A percentile compares a stretch with the other conserved stretches of the same genome.
phyloP scores from a whole-genome alignment of 495 filamentous ascomycete genomes.

The Jackrogersella minutella region DNA sequence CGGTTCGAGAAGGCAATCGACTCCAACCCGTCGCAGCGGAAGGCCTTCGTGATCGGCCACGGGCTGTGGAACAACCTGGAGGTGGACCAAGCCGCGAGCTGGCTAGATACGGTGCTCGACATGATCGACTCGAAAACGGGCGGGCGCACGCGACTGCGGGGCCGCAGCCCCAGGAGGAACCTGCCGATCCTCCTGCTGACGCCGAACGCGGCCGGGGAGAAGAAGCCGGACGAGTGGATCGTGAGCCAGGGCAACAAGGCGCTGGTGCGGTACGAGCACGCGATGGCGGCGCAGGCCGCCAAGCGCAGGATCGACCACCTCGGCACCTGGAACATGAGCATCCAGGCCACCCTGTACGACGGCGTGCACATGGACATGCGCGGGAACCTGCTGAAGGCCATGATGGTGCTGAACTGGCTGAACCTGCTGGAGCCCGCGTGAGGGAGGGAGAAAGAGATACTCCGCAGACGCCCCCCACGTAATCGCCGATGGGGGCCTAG shows the following conservation, averaged over 20 bases:
- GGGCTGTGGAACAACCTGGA: constrained; percentile 63
- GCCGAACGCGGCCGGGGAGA: constrained; percentile 61
- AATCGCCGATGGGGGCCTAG: constrained; percentile 12
- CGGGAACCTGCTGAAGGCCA: constrained; percentile 62
- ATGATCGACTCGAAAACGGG: constrained; percentile 41
- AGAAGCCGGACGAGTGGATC: constrained; percentile 62
- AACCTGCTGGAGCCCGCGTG: constrained; percentile 45
- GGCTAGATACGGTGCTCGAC: constrained; percentile 53
- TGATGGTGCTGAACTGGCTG: constrained; percentile 66
- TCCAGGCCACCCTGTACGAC: constrained; percentile 61
- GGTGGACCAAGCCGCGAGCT: constrained; percentile 53
- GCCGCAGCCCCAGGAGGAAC: constrained; percentile 29
- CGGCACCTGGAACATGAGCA: constrained; percentile 64
- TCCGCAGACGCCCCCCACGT: constrained; percentile 13
- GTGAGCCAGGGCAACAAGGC: constrained; percentile 62
- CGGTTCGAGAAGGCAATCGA: constrained; percentile 51
- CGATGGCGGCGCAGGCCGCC: constrained; percentile 48
- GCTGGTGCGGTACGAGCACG: constrained; percentile 58
- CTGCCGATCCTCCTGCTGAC: constrained; percentile 58
- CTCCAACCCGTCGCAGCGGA: constrained; percentile 48
- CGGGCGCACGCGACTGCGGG: constrained; percentile 31
- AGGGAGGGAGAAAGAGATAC: too few relatives aligned
- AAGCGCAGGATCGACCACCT: constrained; percentile 58
- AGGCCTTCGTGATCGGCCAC: constrained; percentile 61
- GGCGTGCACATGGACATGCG: constrained; percentile 62